These are phyloP conservation scores for Nelumbo lutea DNA, from an alignment of 164 flowering plant species.

Conservation along the genomic window DNA sequence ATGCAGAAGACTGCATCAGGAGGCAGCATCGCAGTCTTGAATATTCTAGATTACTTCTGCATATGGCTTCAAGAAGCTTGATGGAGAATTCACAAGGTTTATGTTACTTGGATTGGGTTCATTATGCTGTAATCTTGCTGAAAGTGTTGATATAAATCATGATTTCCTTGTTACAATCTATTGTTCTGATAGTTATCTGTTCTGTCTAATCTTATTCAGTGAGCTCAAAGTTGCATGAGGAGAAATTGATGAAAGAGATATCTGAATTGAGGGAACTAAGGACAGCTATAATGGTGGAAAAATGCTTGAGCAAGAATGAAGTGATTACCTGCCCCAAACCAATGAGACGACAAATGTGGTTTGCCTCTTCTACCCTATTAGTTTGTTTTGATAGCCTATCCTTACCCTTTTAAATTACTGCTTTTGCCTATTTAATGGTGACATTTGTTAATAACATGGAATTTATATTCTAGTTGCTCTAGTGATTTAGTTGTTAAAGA, in stretches of 20 bases:
- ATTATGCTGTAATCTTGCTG: background rate
- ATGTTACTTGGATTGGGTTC: background rate
- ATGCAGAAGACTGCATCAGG: background rate
- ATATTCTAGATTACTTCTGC: background rate
- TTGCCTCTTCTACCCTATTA: background rate
- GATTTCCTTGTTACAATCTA: background rate
- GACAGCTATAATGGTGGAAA: slow-evolving; percentile 29
- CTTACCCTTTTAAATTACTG: background rate
- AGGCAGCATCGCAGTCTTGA: background rate
- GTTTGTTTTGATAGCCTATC: no score
- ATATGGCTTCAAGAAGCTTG: background rate
- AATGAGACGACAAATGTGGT: slow-evolving; percentile 19
- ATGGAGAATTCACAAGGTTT: slow-evolving; percentile 10
- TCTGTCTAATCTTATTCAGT: slow-evolving; percentile 6
- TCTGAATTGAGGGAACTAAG: slow-evolving; percentile 20
- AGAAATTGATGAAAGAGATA: slow-evolving; percentile 20
- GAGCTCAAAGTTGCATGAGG: slow-evolving; percentile 10
- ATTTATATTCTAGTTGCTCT: no score
- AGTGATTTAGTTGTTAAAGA: no score
- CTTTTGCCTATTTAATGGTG: no score
- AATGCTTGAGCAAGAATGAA: slow-evolving; percentile 22
- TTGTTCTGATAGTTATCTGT: background rate
- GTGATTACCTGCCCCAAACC: slow-evolving; percentile 28
- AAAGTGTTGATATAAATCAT: background rate
- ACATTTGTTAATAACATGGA: no score